phyloP scores from a whole-genome alignment of 345 rosid species.

The Aethionema arabicum region DNA sequence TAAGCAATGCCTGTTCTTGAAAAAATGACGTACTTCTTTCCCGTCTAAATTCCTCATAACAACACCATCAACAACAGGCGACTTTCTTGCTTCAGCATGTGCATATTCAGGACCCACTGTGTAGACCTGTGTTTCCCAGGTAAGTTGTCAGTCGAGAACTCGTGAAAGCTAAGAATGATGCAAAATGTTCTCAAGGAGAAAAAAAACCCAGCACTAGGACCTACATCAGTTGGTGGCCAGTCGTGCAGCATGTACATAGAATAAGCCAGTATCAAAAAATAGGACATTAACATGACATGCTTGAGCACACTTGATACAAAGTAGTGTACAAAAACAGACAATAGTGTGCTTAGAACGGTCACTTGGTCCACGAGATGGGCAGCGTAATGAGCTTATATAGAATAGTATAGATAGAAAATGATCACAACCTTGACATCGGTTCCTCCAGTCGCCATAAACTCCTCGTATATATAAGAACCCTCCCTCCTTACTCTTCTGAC shows the following conservation, averaged over 20 bases:
- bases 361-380: constrained; percentile 13
- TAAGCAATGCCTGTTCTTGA: background rate
- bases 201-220: constrained; percentile 8
- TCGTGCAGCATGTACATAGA: constrained; percentile 11
- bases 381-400: constrained; percentile 8
- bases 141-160: constrained; percentile 25
- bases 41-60: constrained; percentile 98
- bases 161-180: constrained; percentile 18
- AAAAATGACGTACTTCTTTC: constrained; percentile 66
- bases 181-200: background rate
- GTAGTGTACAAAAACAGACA: constrained; percentile 7
- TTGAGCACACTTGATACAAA: constrained; percentile 18
- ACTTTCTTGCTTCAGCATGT: constrained; percentile 99
- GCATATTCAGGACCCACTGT: constrained; percentile 99
- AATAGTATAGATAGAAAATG: constrained; percentile 15
- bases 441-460: constrained; percentile 99
- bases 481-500: constrained; percentile 98
- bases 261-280: constrained; percentile 2
- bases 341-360: constrained; percentile 1
- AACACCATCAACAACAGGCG: constrained; percentile 99
- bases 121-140: constrained; percentile 65
- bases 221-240: constrained; percentile 13
- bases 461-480: constrained; percentile 98
- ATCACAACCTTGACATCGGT: constrained; percentile 92
- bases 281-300: constrained; percentile 1